A percentile compares a stretch with the other conserved stretches of the same genome.
These are phyloP conservation scores for Hirschioporus abietinus DNA, from an alignment of 768 basidiomycete genomes.

Conservation along the genomic window DNA sequence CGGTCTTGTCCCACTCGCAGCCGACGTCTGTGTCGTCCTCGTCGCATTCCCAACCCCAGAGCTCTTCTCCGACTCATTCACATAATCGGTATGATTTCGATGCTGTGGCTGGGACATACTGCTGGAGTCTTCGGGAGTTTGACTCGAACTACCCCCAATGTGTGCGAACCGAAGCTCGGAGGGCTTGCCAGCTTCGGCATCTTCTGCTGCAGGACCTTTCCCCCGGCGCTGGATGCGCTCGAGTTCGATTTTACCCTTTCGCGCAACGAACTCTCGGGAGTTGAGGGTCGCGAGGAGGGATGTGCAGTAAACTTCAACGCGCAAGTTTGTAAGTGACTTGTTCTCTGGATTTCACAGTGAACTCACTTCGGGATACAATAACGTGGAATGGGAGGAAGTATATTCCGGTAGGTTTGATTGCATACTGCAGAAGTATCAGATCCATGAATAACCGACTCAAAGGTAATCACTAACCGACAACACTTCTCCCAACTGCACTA, in stretches of 20 bases:
- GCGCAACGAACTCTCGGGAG: constrained; percentile 1
- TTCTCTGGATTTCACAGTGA: background rate
- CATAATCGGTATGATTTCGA: background rate
- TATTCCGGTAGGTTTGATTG: constrained; percentile 2
- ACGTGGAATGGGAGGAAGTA: constrained; percentile 3
- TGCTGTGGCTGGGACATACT: background rate
- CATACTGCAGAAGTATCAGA: background rate
- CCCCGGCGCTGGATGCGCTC: background rate
- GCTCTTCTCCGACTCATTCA: background rate
- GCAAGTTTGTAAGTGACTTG: background rate
- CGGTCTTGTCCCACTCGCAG: background rate
- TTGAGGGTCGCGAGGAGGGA: constrained; percentile 4
- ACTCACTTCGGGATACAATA: constrained; percentile 3
- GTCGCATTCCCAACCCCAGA: background rate
- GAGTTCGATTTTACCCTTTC: background rate
- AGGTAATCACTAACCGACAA: background rate
- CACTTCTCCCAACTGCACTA: background rate
- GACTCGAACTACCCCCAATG: background rate
- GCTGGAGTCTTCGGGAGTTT: background rate
- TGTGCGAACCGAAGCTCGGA: background rate
- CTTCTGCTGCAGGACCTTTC: background rate
- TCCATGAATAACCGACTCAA: background rate
- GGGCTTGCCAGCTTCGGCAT: background rate
- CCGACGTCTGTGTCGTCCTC: background rate
- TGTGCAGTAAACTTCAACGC: constrained; percentile 1